Evolutionary conservation across 2,329 filamentous ascomycete species (phyloP).

Genomic region (Leptographium procerum): DNA sequence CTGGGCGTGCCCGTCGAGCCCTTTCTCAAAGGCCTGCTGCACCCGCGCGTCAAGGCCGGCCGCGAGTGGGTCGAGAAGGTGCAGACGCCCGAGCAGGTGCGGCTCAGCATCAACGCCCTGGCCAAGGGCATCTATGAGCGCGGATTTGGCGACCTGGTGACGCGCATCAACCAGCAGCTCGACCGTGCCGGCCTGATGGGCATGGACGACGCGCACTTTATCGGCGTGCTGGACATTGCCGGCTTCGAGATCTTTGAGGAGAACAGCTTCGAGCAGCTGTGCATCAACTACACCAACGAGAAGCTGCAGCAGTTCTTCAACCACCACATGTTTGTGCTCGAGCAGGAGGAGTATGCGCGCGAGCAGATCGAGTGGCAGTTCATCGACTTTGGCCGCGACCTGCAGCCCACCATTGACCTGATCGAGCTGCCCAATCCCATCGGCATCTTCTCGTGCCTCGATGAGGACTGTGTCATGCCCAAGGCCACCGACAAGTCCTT

Average conservation of each 20-base stretch:
- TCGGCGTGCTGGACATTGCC: slow-evolving; percentile 96
- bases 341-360: slow-evolving; percentile 94
- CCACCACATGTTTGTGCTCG: slow-evolving; percentile 98
- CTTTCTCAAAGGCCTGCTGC: slow-evolving; percentile 79
- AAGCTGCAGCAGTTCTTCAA: slow-evolving; percentile 99
- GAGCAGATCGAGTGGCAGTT: slow-evolving; percentile 99
- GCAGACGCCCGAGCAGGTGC: slow-evolving; percentile 92
- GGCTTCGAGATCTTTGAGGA: slow-evolving; percentile 98
- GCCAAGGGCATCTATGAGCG: slow-evolving; percentile 97
- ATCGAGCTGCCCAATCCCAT: slow-evolving; percentile 96
- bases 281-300: slow-evolving; percentile 99
- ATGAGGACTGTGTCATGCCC: slow-evolving; percentile 97
- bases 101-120: slow-evolving; percentile 77
- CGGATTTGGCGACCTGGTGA: slow-evolving; percentile 84
- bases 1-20: slow-evolving; percentile 75
- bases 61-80: slow-evolving; percentile 98
- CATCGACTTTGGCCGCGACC: slow-evolving; percentile 93
- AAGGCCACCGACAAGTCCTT: slow-evolving; percentile 96
- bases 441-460: slow-evolving; percentile 94
- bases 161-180: slow-evolving; percentile 81
- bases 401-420: slow-evolving; percentile 94
- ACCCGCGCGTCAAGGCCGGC: slow-evolving; percentile 89
- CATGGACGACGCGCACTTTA: slow-evolving; percentile 85
- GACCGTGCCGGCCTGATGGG: slow-evolving; percentile 75
- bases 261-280: slow-evolving; percentile 97